Evolutionary conservation across 2,329 filamentous ascomycete species (phyloP), one percentile per base, ranked within the genome.

Genomic region (Aspergillus melleus): DNA sequence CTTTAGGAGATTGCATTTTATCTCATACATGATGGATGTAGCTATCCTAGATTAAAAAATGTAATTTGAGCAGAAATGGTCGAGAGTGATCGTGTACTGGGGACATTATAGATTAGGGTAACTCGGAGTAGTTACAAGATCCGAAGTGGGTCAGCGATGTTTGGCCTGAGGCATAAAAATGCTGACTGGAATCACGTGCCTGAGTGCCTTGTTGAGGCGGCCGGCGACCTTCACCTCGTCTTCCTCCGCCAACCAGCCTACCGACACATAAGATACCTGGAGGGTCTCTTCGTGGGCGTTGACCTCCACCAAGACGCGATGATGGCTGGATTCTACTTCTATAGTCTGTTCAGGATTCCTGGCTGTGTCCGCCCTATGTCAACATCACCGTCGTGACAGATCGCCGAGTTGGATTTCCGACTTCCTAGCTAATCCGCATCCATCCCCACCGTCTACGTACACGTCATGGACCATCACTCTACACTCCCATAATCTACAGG

Each of bases 361-460:
- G 30, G 36, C 29, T 39, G 19, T 24, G 19, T 5, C 54, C 32
- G 24, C 5, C 54, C 14, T 12, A 30, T 10, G 47, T 44, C 22
- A 36, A 26, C 32, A 36, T 20, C 49, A 51, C 10, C 20, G 30
- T 14, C 46, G 39, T 44, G 32, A 29, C 47, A 49, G 11, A 32
- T 47, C 22, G 54, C 30, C 60, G 42, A 29, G 49, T 51, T 57
- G 58, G 58, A 49, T 29, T 22, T 32, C 55, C 42, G 46, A 51
- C 47, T 49, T 46, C 49, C 19, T 42, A n/a, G 36, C 54, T 57
- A 47, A 56, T 39, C 50, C 53, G 42, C 60, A 59, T 29, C 36
- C 58, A 22, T 11, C 53, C 47, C 55, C 58, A 58, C 58, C 58
- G 39, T 55, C 55, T 51, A 55, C 52, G 39, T 56, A 60, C 61